Evolutionary conservation across 108 stramenopile genomes (phyloP).

Genomic region (Discostella pseudostelligera): DNA sequence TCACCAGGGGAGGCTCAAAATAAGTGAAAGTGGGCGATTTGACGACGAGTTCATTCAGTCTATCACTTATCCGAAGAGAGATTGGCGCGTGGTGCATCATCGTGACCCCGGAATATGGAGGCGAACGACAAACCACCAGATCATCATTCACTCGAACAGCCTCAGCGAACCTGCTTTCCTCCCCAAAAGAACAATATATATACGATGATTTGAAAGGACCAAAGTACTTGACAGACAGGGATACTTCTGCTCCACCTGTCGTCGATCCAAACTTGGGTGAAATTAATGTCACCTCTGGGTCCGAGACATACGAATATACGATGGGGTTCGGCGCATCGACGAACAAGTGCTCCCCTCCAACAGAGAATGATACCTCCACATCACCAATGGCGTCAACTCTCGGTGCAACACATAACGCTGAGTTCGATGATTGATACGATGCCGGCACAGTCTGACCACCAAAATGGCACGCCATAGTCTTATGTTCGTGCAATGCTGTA

Average conservation of each 20-base stretch:
- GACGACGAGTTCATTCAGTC: slow-evolving; percentile 10
- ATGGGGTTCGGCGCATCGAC: slow-evolving; percentile 7
- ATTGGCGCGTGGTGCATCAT: slow-evolving; percentile 24
- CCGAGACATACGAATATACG: slow-evolving; percentile 21
- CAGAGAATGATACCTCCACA: slow-evolving; percentile 30
- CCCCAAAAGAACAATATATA: slow-evolving; percentile 28
- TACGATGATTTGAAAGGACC: slow-evolving; percentile 18
- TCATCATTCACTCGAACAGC: slow-evolving; percentile 8
- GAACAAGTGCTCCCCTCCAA: slow-evolving; percentile 31
- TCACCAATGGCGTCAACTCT: background rate
- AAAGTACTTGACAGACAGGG: slow-evolving; percentile 14
- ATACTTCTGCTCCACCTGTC: slow-evolving; percentile 15
- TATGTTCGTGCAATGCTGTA: slow-evolving; percentile 9
- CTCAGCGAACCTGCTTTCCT: background rate
- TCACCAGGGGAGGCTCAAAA: slow-evolving; percentile 30
- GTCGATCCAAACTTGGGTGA: slow-evolving; percentile 37
- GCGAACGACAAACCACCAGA: slow-evolving; percentile 11
- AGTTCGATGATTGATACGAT: slow-evolving; percentile 14
- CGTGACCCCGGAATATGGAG: slow-evolving; percentile 1
- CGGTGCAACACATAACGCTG: slow-evolving; percentile 22
- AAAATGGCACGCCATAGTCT: slow-evolving; percentile 30
- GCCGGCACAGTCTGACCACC: slow-evolving; percentile 24
- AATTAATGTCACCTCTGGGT: slow-evolving; percentile 19
- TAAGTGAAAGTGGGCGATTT: slow-evolving; percentile 19
- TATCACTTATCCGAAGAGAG: slow-evolving; percentile 15